Percentiles rank a stretch among this genome's conserved stretches.
Evolutionary conservation across 208 protist species (phyloP).

Genomic region (Sergeia podlipaevii): DNA sequence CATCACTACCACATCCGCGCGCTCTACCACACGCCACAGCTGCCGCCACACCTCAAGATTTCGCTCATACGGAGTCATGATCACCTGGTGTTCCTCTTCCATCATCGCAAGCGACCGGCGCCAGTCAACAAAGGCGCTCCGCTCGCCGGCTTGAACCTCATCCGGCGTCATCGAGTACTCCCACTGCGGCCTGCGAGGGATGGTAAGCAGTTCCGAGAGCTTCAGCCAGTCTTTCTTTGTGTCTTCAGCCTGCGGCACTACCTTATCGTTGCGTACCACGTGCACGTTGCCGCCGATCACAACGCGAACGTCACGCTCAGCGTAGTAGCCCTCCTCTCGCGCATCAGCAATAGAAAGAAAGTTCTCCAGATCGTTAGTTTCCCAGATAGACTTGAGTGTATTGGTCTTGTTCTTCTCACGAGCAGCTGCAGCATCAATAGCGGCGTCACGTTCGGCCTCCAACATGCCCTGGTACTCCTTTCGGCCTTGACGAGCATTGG

Average conservation of each 20-base stretch:
- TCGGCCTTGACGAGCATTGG: slow-evolving; percentile 26
- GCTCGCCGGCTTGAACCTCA: slow-evolving; percentile 68
- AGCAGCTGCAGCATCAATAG: slow-evolving; percentile 30
- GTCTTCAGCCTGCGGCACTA: slow-evolving; percentile 37
- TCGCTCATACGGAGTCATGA: slow-evolving; percentile 98
- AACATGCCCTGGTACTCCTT: slow-evolving; percentile 39
- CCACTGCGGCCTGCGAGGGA: slow-evolving; percentile 83
- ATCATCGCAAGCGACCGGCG: slow-evolving; percentile 78
- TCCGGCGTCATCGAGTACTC: slow-evolving; percentile 63
- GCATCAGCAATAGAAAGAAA: slow-evolving; percentile 86
- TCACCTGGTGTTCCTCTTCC: slow-evolving; percentile 92
- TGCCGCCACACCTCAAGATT: slow-evolving; percentile 99
- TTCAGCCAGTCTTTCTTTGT: slow-evolving; percentile 59
- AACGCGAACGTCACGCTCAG: slow-evolving; percentile 73
- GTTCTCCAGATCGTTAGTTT: slow-evolving; percentile 83
- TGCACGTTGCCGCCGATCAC: slow-evolving; percentile 80
- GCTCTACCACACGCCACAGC: slow-evolving; percentile 98
- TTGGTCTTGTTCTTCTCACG: slow-evolving; percentile 35
- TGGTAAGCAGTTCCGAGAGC: slow-evolving; percentile 75
- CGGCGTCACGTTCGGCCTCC: slow-evolving; percentile 36
- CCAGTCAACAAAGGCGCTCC: slow-evolving; percentile 89
- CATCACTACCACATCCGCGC: slow-evolving; percentile 91
- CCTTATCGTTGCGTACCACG: slow-evolving; percentile 63
- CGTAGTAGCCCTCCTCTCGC: slow-evolving; percentile 81
- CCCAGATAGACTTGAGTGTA: slow-evolving; percentile 84